phyloP scores from a whole-genome alignment of 208 protist genomes.

The Herpetomonas tarakana region DNA sequence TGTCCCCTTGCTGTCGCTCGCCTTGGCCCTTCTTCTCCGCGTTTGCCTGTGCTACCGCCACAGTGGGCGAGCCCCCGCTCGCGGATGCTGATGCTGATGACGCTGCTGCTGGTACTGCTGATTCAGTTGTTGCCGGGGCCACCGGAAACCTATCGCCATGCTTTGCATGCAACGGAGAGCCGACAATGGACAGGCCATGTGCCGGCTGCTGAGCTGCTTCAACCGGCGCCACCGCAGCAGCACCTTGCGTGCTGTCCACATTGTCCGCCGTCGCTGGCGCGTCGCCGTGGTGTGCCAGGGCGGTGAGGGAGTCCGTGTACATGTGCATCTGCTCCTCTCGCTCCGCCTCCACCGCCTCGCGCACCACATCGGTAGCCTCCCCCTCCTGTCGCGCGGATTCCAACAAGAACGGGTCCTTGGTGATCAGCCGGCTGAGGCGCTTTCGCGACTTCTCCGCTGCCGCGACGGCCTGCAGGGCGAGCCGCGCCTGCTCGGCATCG shows the following conservation, averaged over 20 bases:
- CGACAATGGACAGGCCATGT: background rate
- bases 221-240: background rate
- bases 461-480: constrained; percentile 35
- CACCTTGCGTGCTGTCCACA: background rate
- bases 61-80: background rate
- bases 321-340: background rate
- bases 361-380: constrained; percentile 9
- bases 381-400: constrained; percentile 22
- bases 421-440: constrained; percentile 18
- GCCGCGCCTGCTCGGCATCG: constrained; percentile 34
- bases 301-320: background rate
- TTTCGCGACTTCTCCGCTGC: constrained; percentile 32
- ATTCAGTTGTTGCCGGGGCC: no score
- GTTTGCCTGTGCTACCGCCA: background rate
- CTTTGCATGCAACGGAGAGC: background rate
- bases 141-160: no score
- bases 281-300: background rate
- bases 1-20: background rate
- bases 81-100: no score
- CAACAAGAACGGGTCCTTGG: constrained; percentile 21
- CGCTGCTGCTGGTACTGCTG: no score
- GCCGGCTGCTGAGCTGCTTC: no score
- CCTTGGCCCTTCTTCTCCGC: background rate
- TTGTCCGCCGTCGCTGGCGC: background rate
- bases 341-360: constrained; percentile 1